A percentile compares a stretch with the other conserved stretches of the same genome.
Conservation (phyloP, 164 flowering plant species). For the Chimonanthus salicifolius region DNA sequence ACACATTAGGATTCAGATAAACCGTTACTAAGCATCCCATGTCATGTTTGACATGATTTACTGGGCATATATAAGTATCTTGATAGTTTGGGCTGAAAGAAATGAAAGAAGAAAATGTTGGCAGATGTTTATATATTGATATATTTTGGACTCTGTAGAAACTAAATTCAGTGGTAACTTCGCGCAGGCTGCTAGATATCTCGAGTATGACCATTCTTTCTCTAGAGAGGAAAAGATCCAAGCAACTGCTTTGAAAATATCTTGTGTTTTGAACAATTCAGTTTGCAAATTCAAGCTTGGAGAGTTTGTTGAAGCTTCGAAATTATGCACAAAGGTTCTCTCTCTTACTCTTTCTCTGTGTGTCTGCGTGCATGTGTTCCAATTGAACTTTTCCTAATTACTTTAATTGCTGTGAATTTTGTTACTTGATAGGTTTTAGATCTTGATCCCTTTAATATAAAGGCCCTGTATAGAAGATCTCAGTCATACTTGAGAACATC, state of each 20-base stretch:
- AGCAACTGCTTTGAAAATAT: constrained; percentile 31
- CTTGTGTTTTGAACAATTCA: constrained; percentile 50
- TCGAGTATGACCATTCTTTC: constrained; percentile 49
- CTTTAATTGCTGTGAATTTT: neutral
- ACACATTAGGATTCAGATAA: neutral
- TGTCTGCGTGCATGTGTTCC: neutral
- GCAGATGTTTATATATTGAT: neutral
- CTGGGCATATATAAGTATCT: neutral
- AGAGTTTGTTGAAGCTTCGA: constrained; percentile 36
- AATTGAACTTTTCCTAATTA: neutral
- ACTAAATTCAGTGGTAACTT: neutral
- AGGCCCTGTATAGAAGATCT: constrained; percentile 48
- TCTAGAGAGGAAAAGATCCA: constrained; percentile 37
- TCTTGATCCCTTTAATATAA: constrained; percentile 39
- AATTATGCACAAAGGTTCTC: constrained; percentile 45
- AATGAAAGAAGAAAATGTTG: neutral
- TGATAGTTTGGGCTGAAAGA: neutral
- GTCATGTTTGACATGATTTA: neutral
- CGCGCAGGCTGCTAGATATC: constrained; percentile 49
- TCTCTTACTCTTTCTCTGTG: neutral
- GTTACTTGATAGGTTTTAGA: constrained; percentile 38
- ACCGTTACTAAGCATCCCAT: neutral
- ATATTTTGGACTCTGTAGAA: neutral
- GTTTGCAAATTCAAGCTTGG: constrained; percentile 49
- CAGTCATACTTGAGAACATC: constrained; percentile 38